Base-by-base conservation (phyloP, 257 asterid species). In the Solanum microdontum region DNA sequence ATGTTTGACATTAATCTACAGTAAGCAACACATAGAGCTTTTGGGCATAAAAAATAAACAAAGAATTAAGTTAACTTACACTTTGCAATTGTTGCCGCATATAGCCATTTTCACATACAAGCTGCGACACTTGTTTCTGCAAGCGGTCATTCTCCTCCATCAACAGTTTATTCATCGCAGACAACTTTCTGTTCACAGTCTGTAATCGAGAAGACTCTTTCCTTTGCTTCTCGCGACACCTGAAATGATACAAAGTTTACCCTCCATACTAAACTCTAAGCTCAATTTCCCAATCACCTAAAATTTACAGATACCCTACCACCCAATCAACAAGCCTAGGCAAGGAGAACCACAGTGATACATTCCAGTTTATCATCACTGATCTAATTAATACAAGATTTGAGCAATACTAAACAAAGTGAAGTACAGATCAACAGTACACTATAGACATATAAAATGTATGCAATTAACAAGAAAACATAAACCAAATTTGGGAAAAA, bases 91-190 rank as follows among this genome's bases (percentile, higher is more conserved):
- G 99, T 77, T 96, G 98, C 85, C 94, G 91, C 98, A 96, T 95
- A 86, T 77, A 92, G 34, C 98, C 98, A 86, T 96, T 96, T 91
- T 96, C 99, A 58, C 95, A 92, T 5, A 97, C 98, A 28, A 97
- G 96, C 90, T 94, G 99, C 0, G 99, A 95, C 45, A 96, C 98
- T 92, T 95, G 99, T 90, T 94, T 96, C 90, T 96, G 99, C 90
- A 96, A 91, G 84, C 99, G 96, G 89, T 95, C 99, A 83, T 96
- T 96, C 92, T 95, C 99, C 89, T 96, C 99, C 99, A 96, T 96
- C 92, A 96, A 87, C 69, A 96, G 90, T 90, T 96, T 96, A 88
- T 96, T 96, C 99, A 96, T 94, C 0, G 99, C 98, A 72, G 89
- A 72, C 90, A 96, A 88, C 92, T 96, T 96, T 86, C 98, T 89